These are phyloP conservation scores for Monosporascus sp. DNA, from an alignment of 2,329 filamentous ascomycete species.

Conservation along the genomic window DNA sequence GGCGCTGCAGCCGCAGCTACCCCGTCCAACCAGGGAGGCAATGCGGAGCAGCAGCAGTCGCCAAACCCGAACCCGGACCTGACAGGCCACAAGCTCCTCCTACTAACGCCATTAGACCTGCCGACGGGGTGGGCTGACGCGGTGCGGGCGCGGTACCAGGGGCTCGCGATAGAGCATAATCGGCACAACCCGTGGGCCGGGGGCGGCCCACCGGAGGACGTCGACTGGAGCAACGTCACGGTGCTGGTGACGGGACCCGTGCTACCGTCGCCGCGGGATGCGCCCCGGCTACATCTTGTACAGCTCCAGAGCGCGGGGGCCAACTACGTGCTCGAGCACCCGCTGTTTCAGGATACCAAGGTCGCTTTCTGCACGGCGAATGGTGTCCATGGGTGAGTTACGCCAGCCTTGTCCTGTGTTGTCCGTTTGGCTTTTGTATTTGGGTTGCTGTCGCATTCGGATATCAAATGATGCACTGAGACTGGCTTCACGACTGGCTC, in stretches of 20 bases:
- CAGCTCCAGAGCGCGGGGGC: slow-evolving; percentile 52
- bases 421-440: too few relatives aligned
- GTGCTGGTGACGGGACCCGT: slow-evolving; percentile 39
- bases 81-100: slow-evolving; percentile 43
- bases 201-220: slow-evolving; percentile 19
- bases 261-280: slow-evolving; percentile 38
- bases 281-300: slow-evolving; percentile 45
- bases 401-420: neutral
- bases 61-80: slow-evolving; percentile 32
- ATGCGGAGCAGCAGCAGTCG: slow-evolving; percentile 3
- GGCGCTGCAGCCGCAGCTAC: too few relatives aligned
- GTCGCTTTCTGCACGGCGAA: slow-evolving; percentile 51
- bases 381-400: slow-evolving; percentile 50
- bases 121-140: slow-evolving; percentile 30
- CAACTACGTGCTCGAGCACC: slow-evolving; percentile 42
- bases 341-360: slow-evolving; percentile 45
- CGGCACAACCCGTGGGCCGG: slow-evolving; percentile 25
- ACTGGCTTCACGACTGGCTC: too few relatives aligned
- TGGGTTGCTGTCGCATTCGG: neutral
- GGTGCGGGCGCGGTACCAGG: slow-evolving; percentile 37
- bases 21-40: neutral
- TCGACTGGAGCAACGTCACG: slow-evolving; percentile 45
- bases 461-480: too few relatives aligned
- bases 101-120: slow-evolving; percentile 30
- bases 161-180: slow-evolving; percentile 34